A percentile compares a stretch with the other conserved stretches of the same genome.
Evolutionary conservation across 2,329 filamentous ascomycete species (phyloP).

Genomic region (Botrytis galanthina): DNA sequence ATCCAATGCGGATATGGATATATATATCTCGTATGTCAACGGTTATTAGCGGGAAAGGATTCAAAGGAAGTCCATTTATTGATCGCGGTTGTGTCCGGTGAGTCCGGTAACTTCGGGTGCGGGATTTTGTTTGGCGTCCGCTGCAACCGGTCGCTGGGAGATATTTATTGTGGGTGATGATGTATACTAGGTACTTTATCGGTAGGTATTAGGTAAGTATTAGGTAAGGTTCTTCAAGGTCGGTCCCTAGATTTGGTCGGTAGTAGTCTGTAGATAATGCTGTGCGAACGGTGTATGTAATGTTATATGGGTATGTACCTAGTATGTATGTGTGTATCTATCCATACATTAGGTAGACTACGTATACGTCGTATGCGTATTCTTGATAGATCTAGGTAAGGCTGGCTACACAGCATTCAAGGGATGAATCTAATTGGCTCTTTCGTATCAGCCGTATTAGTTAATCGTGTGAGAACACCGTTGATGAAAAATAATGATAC

Average conservation of each 20-base stretch:
- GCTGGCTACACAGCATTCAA: background rate
- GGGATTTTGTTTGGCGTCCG: background rate
- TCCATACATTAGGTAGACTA: background rate
- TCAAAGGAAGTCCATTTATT: background rate
- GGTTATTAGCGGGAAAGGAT: background rate
- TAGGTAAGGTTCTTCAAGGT: no score
- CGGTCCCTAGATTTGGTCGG: background rate
- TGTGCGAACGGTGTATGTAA: background rate
- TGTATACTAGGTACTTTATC: no score
- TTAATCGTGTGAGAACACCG: background rate
- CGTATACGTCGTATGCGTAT: background rate
- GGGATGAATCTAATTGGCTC: background rate
- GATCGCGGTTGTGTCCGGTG: no score
- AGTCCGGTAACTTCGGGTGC: background rate
- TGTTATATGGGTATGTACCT: no score
- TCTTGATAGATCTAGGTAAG: background rate
- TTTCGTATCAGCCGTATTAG: background rate
- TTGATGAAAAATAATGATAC: background rate
- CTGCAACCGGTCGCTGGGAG: background rate
- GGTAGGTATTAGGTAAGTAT: no score
- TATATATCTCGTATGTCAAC: no score
- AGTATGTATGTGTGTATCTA: no score
- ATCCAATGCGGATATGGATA: no score
- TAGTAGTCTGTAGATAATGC: no score
- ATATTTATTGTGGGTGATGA: background rate